Base-by-base conservation (phyloP, 1,284 basidiomycete genomes). In the Ceratobasidium sp. region DNA sequence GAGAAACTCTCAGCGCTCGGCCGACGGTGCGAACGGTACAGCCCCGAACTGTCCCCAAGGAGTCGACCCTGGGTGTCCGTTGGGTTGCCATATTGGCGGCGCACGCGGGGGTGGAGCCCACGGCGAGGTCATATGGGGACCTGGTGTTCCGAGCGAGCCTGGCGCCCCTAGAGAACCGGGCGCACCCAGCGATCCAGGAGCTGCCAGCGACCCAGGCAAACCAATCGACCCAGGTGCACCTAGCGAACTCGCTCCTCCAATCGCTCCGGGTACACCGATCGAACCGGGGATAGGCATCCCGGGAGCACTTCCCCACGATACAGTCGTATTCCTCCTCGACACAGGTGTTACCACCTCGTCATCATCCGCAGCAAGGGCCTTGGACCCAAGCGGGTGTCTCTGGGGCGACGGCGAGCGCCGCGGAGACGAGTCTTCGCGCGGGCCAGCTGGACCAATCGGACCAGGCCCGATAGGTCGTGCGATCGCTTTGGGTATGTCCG, bases 331-430 rank as follows among this genome's bases (percentile, higher is more conserved):
- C 52, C 64, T 32, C 16, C 64, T 11, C 47, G 64, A 55, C 14
- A 69, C 30, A 23, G 64, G 64, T n/a, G 64, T 69, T 7, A 69
- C 64, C 13, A 69, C 64, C 28, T 69, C 64, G 46, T 69, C 64
- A 28, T 69, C 64, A 41, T 69, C 64, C 13, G 64, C 64, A n/a
- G 64, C 64, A 18, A 69, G 64, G 18, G 64, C 64, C n/a, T 69
- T 69, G 38, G 64, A 69, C 43, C 64, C 64, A 23, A 69, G 28
- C 41, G 64, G 50, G 41, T 57, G 50, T 14, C 64, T 32, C 30
- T 69, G 49, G 2, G 64, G 64, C 23, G 64, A 69, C 8, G 64
- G 64, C 23, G 64, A 69, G 13, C 47, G 46, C 26, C 64, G 50
- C 21, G 44, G 44, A 41, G 57, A 59, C 35, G 44, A 49, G 62